phyloP scores from a whole-genome alignment of 2,329 filamentous ascomycete species.

The Gnomoniopsis smithogilvyi region DNA sequence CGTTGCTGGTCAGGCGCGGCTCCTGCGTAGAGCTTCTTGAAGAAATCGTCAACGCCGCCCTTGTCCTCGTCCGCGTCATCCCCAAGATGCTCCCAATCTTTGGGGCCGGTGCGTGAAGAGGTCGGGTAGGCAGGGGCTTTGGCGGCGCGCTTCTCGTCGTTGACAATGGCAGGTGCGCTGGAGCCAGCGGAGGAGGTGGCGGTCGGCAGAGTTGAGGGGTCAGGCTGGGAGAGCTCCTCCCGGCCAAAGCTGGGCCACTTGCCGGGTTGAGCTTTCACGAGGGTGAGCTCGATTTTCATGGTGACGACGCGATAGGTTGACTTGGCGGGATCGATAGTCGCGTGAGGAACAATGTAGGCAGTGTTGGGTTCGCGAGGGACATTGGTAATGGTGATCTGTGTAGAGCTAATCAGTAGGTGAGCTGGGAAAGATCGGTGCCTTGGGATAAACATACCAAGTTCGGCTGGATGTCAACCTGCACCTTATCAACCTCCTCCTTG shows the following conservation, averaged over 20 bases:
- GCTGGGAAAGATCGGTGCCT: background rate
- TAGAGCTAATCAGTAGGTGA: background rate
- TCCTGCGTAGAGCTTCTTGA: conserved; percentile 81
- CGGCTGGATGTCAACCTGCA: conserved; percentile 16
- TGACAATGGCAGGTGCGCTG: background rate
- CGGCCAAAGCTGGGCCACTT: conserved; percentile 32
- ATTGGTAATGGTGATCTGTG: conserved; percentile 2
- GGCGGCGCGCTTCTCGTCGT: conserved; percentile 3
- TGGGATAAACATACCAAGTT: conserved; percentile 1
- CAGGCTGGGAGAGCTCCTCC: conserved; percentile 18
- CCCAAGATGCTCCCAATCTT: conserved; percentile 85
- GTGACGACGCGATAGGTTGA: conserved; percentile 25
- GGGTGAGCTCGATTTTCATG: conserved; percentile 32
- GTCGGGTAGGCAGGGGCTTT: conserved; percentile 70
- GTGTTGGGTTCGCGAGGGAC: conserved; percentile 7
- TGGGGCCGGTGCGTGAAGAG: conserved; percentile 77
- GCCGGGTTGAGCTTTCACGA: conserved; percentile 26
- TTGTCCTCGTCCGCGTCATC: conserved; percentile 53
- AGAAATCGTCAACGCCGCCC: conserved; percentile 75
- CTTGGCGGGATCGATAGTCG: conserved; percentile 22
- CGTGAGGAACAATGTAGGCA: conserved; percentile 21
- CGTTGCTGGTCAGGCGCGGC: conserved; percentile 77
- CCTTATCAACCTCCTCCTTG: conserved; percentile 24
- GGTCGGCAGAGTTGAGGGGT: background rate
- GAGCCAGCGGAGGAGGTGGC: background rate